Percentiles rank a stretch among this genome's conserved stretches.
Evolutionary conservation across 2,329 filamentous ascomycete genomes (phyloP).

Genomic region (Neonectria hederae): DNA sequence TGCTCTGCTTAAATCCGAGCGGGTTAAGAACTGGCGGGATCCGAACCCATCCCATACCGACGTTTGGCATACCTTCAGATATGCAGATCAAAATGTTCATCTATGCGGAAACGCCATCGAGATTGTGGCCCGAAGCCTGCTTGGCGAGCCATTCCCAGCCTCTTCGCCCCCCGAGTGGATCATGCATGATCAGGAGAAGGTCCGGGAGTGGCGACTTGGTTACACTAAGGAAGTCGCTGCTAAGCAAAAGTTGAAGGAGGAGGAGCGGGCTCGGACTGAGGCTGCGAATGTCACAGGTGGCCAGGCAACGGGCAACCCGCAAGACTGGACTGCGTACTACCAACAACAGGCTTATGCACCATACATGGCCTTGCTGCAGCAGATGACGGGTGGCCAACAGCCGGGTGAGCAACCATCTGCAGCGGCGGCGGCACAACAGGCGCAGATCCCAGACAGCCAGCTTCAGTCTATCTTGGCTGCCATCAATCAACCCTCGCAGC

Average conservation of each 20-base stretch:
- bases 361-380: conserved; percentile 55
- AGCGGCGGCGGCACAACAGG: conserved; percentile 25
- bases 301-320: conserved; percentile 41
- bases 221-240: conserved; percentile 53
- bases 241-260: conserved; percentile 52
- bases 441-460: conserved; percentile 49
- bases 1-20: conserved; percentile 55
- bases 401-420: conserved; percentile 26
- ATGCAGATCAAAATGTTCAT: conserved; percentile 55
- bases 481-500: conserved; percentile 50
- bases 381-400: conserved; percentile 50
- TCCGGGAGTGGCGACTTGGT: conserved; percentile 63
- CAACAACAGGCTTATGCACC: conserved; percentile 54
- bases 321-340: conserved; percentile 53
- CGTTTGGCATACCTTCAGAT: conserved; percentile 47
- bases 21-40: conserved; percentile 55
- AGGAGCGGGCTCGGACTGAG: conserved; percentile 48
- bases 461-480: conserved; percentile 57
- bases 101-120: conserved; percentile 56
- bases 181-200: conserved; percentile 54
- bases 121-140: conserved; percentile 52
- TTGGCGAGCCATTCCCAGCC: conserved; percentile 59
- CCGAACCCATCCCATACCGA: conserved; percentile 51
- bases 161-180: conserved; percentile 64
- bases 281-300: conserved; percentile 34